Percentiles rank a stretch among this genome's conserved stretches.
phyloP scores from a whole-genome alignment of 768 basidiomycete species.

The Trametes cubensis region DNA sequence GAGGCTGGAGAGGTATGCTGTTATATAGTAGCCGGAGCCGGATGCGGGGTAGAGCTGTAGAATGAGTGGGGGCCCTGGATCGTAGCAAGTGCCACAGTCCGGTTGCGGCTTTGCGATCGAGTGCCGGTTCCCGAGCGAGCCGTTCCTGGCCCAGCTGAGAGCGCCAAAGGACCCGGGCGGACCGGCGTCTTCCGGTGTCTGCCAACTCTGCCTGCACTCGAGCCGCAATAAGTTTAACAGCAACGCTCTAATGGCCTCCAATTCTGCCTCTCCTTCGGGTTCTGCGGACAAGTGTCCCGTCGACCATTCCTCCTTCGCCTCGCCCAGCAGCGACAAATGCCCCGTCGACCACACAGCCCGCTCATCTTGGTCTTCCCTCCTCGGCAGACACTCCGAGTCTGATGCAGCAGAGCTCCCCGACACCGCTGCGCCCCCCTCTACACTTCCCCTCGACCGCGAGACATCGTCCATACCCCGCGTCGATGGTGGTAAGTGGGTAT shows the following conservation, averaged over 20 bases:
- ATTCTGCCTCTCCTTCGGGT: neutral
- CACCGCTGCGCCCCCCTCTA: slow-evolving; percentile 23
- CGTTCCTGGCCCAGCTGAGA: neutral
- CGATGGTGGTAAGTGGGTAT: slow-evolving; percentile 84
- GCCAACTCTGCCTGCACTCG: slow-evolving; percentile 12
- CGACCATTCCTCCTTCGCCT: slow-evolving; percentile 33
- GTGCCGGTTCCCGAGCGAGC: slow-evolving; percentile 4
- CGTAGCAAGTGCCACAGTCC: neutral
- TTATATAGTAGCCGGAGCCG: slow-evolving; percentile 20
- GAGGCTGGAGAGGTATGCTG: neutral
- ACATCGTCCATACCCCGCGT: slow-evolving; percentile 85
- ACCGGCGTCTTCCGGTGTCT: slow-evolving; percentile 1
- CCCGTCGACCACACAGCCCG: slow-evolving; percentile 66
- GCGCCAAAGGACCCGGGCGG: neutral
- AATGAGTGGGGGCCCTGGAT: neutral
- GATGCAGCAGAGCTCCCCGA: slow-evolving; percentile 46
- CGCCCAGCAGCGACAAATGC: slow-evolving; percentile 45
- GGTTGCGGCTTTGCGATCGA: slow-evolving; percentile 7
- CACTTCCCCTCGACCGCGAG: slow-evolving; percentile 73
- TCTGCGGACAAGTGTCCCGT: slow-evolving; percentile 35
- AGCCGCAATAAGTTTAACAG: too few species aligned
- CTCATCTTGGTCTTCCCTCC: slow-evolving; percentile 34
- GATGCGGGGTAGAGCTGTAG: slow-evolving; percentile 4
- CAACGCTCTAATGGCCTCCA: slow-evolving; percentile 8
- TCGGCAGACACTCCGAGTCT: slow-evolving; percentile 29